Conservation (phyloP, 768 basidiomycete genomes). For the Amanita muscaria region DNA sequence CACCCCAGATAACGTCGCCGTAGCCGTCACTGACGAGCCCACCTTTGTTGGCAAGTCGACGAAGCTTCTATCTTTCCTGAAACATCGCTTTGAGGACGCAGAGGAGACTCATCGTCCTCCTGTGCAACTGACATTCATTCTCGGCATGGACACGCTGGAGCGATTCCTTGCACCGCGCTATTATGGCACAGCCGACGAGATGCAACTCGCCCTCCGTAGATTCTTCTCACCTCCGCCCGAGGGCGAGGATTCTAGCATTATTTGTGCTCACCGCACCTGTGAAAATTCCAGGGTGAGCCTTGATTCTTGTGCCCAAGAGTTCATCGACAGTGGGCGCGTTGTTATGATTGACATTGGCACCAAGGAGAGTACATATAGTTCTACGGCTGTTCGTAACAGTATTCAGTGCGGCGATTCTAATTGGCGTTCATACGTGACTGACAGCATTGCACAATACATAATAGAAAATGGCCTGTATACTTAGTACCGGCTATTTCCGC, state of each 20-base stretch:
- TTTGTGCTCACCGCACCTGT: conserved; percentile 51
- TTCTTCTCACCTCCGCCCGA: conserved; percentile 45
- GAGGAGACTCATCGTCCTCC: conserved; percentile 7
- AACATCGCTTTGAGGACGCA: conserved; percentile 22
- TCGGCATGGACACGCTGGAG: conserved; percentile 81
- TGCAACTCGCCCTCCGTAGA: conserved; percentile 43
- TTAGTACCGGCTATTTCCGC: neutral
- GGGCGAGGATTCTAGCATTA: conserved; percentile 51
- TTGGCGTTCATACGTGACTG: conserved; percentile 3
- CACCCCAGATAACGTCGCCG: conserved; percentile 45
- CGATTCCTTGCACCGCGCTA: conserved; percentile 72
- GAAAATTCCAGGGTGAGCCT: conserved; percentile 5
- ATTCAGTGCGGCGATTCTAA: conserved; percentile 19
- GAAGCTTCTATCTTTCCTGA: conserved; percentile 45
- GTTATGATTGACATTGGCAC: conserved; percentile 53
- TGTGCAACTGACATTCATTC: conserved; percentile 54
- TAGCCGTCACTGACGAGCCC: conserved; percentile 81
- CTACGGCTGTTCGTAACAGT: conserved; percentile 52
- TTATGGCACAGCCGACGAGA: conserved; percentile 47
- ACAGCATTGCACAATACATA: conserved; percentile 9
- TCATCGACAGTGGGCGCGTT: conserved; percentile 43
- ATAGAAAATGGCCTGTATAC: conserved; percentile 1
- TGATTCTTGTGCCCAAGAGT: conserved; percentile 32
- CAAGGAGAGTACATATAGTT: conserved; percentile 52
- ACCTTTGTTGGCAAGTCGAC: conserved; percentile 80